Conservation (phyloP, 768 basidiomycete genomes). For the Mycena galopus region DNA sequence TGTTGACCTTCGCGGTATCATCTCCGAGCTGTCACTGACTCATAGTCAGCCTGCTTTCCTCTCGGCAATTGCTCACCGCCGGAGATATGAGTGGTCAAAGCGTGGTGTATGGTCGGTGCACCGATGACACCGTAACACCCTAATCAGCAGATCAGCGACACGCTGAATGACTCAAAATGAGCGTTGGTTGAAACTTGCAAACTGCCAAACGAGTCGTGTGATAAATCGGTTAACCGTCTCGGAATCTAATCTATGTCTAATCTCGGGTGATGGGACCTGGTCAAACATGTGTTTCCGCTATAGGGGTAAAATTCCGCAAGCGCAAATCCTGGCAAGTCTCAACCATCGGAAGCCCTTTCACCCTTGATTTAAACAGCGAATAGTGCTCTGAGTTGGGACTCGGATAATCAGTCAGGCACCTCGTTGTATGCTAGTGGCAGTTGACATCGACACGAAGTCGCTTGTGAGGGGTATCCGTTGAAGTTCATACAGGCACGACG, state of each 20-base stretch:
- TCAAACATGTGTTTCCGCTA: background rate
- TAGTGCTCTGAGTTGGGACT: background rate
- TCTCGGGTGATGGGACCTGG: conserved; percentile 13
- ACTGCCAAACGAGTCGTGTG: conserved; percentile 19
- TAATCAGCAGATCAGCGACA: background rate
- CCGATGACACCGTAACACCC: background rate
- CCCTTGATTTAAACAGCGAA: too few species aligned
- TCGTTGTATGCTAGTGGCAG: background rate
- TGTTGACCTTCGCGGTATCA: background rate
- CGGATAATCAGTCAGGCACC: background rate
- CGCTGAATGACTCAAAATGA: background rate
- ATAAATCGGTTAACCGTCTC: conserved; percentile 18
- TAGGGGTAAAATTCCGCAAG: background rate
- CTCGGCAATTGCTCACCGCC: background rate
- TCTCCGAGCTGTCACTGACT: background rate
- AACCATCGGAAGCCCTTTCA: too few species aligned
- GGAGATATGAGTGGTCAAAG: conserved; percentile 6
- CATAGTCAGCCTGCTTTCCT: too few species aligned
- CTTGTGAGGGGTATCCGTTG: background rate
- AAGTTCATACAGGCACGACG: too few species aligned
- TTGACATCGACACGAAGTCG: background rate
- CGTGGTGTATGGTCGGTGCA: background rate
- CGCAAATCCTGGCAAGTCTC: background rate
- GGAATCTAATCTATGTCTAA: conserved; percentile 27
- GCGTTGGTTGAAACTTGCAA: background rate